Evolutionary conservation across 2,329 filamentous ascomycete species (phyloP).

Genomic region (Zalaria obscura): DNA sequence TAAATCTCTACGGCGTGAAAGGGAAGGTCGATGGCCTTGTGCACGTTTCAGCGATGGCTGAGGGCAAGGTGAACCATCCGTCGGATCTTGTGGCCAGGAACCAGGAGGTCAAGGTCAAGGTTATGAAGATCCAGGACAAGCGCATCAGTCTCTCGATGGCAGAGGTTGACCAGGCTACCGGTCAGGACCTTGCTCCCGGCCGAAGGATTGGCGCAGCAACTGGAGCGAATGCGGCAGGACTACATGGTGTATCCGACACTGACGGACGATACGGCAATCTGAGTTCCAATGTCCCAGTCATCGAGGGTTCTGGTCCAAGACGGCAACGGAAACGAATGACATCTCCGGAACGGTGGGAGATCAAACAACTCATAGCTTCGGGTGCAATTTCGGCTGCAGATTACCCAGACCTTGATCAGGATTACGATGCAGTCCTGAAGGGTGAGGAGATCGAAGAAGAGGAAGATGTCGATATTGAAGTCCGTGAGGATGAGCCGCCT

Average conservation of each 20-base stretch:
- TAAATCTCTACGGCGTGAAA: conserved; percentile 74
- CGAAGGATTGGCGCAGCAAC: conserved; percentile 65
- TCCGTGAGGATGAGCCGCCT: conserved; percentile 88
- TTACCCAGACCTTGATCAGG: conserved; percentile 87
- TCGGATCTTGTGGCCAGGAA: conserved; percentile 71
- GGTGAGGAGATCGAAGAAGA: conserved; percentile 87
- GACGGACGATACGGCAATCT: conserved; percentile 44
- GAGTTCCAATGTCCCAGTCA: conserved; percentile 42
- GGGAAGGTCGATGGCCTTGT: conserved; percentile 89
- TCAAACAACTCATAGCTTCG: conserved; percentile 88
- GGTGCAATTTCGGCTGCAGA: conserved; percentile 86
- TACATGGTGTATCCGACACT: conserved; percentile 45
- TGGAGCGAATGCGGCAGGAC: conserved; percentile 74
- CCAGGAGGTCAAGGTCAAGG: conserved; percentile 84
- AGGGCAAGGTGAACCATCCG: conserved; percentile 81
- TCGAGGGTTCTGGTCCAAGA: conserved; percentile 43
- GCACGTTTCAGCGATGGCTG: conserved; percentile 77
- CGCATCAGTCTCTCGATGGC: conserved; percentile 91
- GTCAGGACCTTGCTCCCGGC: conserved; percentile 68
- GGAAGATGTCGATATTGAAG: conserved; percentile 93
- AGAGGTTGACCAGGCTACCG: conserved; percentile 83
- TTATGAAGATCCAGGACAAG: conserved; percentile 69
- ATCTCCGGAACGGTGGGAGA: conserved; percentile 94
- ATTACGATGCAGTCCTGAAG: conserved; percentile 75
- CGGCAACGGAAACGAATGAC: conserved; percentile 83